A percentile compares a stretch with the other conserved stretches of the same genome.
phyloP scores from a whole-genome alignment of 805 yeast genomes.

The Alloascoidea africana region DNA sequence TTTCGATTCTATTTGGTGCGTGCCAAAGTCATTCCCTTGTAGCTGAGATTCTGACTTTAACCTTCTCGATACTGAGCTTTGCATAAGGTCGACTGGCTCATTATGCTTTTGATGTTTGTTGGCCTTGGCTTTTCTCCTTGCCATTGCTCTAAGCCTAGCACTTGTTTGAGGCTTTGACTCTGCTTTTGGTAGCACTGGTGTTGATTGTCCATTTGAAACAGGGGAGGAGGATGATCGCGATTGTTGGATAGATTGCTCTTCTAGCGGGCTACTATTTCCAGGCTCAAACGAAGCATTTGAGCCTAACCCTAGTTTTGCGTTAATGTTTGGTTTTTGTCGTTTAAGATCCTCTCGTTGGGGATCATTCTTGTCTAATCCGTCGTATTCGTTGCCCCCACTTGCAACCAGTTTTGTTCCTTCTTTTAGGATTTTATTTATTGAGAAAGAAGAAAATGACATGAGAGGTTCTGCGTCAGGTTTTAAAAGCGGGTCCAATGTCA shows the following conservation, averaged over 20 bases:
- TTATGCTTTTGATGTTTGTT: conserved; percentile 29
- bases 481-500: conserved; percentile 10
- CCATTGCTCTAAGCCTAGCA: conserved; percentile 80
- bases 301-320: conserved; percentile 26
- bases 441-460: conserved; percentile 21
- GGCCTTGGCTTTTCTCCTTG: conserved; percentile 76
- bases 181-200: conserved; percentile 11
- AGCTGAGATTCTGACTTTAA: conserved; percentile 27
- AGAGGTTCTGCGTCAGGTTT: no score
- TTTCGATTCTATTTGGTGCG: conserved; percentile 2
- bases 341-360: conserved; percentile 34
- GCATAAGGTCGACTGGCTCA: conserved; percentile 51
- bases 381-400: conserved; percentile 37
- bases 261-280: no score
- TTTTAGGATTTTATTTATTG: conserved; percentile 19
- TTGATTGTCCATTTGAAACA: background rate
- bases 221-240: background rate
- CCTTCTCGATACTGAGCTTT: conserved; percentile 48
- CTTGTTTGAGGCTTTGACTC: background rate
- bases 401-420: conserved; percentile 41
- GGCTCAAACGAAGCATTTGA: no score
- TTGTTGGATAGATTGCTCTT: background rate
- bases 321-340: conserved; percentile 31
- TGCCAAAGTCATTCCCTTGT: conserved; percentile 6
- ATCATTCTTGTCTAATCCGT: conserved; percentile 20